phyloP scores from a whole-genome alignment of 208 protist species.

The Naegleria fowleri region DNA sequence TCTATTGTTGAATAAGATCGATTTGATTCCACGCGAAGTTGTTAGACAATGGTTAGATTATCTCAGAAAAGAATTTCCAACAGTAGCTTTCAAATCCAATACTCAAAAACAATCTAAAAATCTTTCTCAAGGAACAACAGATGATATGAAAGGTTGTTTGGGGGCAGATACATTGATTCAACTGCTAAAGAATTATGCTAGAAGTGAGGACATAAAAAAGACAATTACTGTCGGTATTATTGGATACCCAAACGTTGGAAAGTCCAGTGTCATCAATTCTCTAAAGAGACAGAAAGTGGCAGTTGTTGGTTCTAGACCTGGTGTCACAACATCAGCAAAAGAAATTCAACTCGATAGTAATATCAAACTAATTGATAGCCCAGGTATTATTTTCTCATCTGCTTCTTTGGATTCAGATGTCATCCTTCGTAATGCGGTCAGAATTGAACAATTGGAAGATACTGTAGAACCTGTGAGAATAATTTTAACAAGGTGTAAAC shows the following conservation, averaged over 20 bases:
- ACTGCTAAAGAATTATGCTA: slow-evolving; percentile 74
- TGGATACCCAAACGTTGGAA: slow-evolving; percentile 96
- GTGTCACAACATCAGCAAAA: slow-evolving; percentile 84
- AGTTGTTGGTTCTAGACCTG: slow-evolving; percentile 79
- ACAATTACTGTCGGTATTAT: slow-evolving; percentile 91
- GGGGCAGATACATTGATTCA: slow-evolving; percentile 65
- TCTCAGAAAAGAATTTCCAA: slow-evolving; percentile 57
- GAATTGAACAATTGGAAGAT: slow-evolving; percentile 83
- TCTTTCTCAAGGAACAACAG: neutral
- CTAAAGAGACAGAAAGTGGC: slow-evolving; percentile 87
- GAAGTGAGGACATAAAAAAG: slow-evolving; percentile 67
- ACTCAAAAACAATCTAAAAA: slow-evolving; percentile 52
- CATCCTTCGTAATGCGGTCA: slow-evolving; percentile 86
- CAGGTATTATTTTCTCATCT: slow-evolving; percentile 85
- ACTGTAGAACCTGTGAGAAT: slow-evolving; percentile 75
- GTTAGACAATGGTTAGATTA: slow-evolving; percentile 57
- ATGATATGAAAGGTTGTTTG: slow-evolving; percentile 20
- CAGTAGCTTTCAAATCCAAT: slow-evolving; percentile 72
- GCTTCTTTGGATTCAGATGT: slow-evolving; percentile 72
- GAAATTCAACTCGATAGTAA: slow-evolving; percentile 89
- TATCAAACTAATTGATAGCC: slow-evolving; percentile 91
- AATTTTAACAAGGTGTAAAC: slow-evolving; percentile 71
- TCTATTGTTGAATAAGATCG: slow-evolving; percentile 94
- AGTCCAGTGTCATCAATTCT: slow-evolving; percentile 93
- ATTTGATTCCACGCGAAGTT: slow-evolving; percentile 82